Evolutionary conservation across 768 basidiomycete species (phyloP).

Genomic region (Boletus coccyginus): DNA sequence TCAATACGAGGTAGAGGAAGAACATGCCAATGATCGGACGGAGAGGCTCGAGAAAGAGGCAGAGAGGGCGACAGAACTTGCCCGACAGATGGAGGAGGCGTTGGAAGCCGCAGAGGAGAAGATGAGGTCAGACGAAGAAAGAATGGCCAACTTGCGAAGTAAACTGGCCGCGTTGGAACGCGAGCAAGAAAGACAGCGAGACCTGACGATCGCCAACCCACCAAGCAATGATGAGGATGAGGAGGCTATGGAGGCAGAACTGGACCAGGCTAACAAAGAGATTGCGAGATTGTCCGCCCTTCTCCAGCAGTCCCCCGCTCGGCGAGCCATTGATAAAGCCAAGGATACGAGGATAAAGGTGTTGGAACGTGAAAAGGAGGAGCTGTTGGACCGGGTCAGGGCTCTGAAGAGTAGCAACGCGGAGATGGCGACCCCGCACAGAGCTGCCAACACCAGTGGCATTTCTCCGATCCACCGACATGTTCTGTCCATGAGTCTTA

Average conservation of each 20-base stretch:
- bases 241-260: constrained; percentile 66
- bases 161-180: constrained; percentile 57
- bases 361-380: constrained; percentile 74
- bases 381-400: constrained; percentile 68
- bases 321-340: constrained; percentile 74
- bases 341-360: constrained; percentile 74
- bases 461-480: constrained; percentile 81
- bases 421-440: constrained; percentile 57
- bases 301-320: constrained; percentile 68
- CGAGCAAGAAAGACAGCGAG: constrained; percentile 42
- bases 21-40: constrained; percentile 46
- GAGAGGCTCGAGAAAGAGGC: constrained; percentile 53
- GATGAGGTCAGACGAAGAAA: constrained; percentile 61
- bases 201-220: constrained; percentile 18
- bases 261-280: constrained; percentile 75
- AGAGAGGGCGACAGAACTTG: constrained; percentile 52
- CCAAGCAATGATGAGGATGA: constrained; percentile 51
- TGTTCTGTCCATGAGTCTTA: constrained; percentile 63
- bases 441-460: constrained; percentile 49
- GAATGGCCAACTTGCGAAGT: constrained; percentile 46
- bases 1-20: constrained; percentile 42
- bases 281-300: constrained; percentile 66
- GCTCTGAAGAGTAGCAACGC: constrained; percentile 50
- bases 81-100: constrained; percentile 70
- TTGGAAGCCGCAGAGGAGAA: constrained; percentile 71